These are phyloP conservation scores for Microcos paniculata DNA, from an alignment of 345 rosid species.

Conservation along the genomic window DNA sequence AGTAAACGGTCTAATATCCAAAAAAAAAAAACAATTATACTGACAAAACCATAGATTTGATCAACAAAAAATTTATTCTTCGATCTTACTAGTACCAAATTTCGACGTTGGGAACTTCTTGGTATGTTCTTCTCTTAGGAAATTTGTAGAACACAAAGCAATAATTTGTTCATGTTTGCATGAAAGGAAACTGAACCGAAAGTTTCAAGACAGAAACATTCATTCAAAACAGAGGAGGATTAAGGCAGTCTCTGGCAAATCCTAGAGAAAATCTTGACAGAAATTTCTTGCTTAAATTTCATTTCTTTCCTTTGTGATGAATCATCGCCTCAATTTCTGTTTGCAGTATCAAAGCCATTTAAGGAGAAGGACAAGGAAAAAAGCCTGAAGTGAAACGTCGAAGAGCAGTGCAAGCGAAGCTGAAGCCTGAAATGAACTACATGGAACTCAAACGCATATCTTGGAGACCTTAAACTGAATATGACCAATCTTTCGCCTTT, in stretches of 20 bases:
- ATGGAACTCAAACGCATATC: no score
- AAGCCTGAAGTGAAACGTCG: neutral
- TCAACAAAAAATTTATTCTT: neutral
- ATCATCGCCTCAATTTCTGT: neutral
- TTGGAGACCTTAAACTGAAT: no score
- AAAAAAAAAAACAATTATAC: neutral
- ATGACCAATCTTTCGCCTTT: no score
- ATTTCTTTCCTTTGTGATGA: neutral
- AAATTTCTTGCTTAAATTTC: neutral
- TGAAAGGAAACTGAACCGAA: constrained; percentile 11
- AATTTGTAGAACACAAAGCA: neutral
- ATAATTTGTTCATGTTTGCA: neutral
- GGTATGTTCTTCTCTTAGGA: neutral
- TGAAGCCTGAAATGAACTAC: no score
- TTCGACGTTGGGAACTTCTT: neutral
- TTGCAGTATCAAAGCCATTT: neutral
- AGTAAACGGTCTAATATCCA: no score
- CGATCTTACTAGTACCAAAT: neutral
- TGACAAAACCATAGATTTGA: neutral
- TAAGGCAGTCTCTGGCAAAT: neutral
- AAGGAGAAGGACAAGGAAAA: neutral
- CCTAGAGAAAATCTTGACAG: neutral
- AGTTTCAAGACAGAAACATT: neutral
- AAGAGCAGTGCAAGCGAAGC: neutral
- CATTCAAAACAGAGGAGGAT: neutral